Evolutionary conservation across 2,329 filamentous ascomycete species (phyloP).

Genomic region (Colletotrichum filicis): DNA sequence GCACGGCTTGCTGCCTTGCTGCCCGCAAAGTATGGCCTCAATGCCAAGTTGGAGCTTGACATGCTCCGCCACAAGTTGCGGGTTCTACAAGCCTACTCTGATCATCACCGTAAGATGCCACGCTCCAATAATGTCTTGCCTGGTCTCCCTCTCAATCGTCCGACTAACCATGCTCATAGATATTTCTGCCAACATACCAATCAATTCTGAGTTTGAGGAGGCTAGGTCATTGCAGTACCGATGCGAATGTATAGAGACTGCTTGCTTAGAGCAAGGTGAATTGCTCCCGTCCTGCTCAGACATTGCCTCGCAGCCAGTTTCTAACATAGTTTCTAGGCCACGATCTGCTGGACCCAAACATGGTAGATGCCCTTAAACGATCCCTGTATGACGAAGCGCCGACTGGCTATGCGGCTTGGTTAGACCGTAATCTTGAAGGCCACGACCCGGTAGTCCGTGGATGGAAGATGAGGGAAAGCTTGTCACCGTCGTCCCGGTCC

Average conservation of each 20-base stretch:
- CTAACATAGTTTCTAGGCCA: constrained; percentile 47
- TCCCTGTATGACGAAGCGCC: constrained; percentile 53
- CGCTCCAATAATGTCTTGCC: constrained; percentile 31
- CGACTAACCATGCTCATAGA: constrained; percentile 41
- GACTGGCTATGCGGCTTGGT: constrained; percentile 60
- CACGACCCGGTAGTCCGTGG: constrained; percentile 60
- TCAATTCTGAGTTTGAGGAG: constrained; percentile 66
- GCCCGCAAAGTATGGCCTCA: constrained; percentile 58
- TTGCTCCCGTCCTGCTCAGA: constrained; percentile 6
- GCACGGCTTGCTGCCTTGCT: constrained; percentile 60
- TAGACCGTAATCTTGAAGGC: constrained; percentile 61
- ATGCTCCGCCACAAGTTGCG: constrained; percentile 67
- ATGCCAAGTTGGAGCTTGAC: constrained; percentile 60
- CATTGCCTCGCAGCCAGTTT: not conserved
- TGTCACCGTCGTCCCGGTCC: constrained; percentile 47
- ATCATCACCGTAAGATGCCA: constrained; percentile 58
- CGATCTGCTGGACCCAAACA: constrained; percentile 53
- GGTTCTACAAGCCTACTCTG: constrained; percentile 59
- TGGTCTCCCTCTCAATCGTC: constrained; percentile 12
- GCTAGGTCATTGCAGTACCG: constrained; percentile 67
- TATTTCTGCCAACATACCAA: constrained; percentile 51
- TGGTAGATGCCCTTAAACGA: constrained; percentile 51
- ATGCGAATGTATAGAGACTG: constrained; percentile 67
- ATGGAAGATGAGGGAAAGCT: constrained; percentile 50
- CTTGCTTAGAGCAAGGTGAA: constrained; percentile 61